Conservation (phyloP, 352 stramenopile genomes). For the Pythium plurisporium region DNA sequence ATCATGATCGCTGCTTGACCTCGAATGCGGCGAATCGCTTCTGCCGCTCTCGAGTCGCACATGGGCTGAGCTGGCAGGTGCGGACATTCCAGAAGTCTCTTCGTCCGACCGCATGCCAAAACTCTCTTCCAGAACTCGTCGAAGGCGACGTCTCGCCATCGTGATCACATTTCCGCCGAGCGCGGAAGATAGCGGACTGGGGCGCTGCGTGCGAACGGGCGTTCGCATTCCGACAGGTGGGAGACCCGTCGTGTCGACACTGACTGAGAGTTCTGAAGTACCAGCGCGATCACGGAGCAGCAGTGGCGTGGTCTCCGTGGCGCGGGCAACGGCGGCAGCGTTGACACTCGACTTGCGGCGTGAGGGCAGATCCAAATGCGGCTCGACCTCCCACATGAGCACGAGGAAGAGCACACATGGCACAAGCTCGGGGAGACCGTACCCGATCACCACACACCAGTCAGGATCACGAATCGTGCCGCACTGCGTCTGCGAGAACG, state of each 20-base stretch:
- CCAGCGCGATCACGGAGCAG: constrained; percentile 26
- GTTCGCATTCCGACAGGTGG: background rate
- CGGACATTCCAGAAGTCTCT: constrained; percentile 1
- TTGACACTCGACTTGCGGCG: constrained; percentile 47
- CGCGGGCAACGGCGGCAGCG: constrained; percentile 16
- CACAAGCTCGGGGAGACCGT: constrained; percentile 66
- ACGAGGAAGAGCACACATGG: constrained; percentile 72
- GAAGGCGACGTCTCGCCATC: constrained; percentile 34
- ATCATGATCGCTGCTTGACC: constrained; percentile 15
- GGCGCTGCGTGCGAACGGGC: constrained; percentile 21
- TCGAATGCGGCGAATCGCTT: constrained; percentile 11
- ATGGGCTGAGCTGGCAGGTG: background rate
- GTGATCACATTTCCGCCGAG: constrained; percentile 52
- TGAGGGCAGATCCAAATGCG: constrained; percentile 58
- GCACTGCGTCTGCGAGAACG: constrained; percentile 70
- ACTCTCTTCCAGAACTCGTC: constrained; percentile 29
- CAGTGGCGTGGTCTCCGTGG: constrained; percentile 43
- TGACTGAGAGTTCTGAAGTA: background rate
- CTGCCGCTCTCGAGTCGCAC: constrained; percentile 1
- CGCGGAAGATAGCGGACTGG: constrained; percentile 59
- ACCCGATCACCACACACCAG: constrained; percentile 67
- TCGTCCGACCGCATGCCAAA: constrained; percentile 25
- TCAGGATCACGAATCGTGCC: constrained; percentile 56
- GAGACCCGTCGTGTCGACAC: background rate
- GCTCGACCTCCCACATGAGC: constrained; percentile 86